These are phyloP conservation scores for Moniliella sp. DNA, from an alignment of 1,284 basidiomycete species.

Conservation along the genomic window DNA sequence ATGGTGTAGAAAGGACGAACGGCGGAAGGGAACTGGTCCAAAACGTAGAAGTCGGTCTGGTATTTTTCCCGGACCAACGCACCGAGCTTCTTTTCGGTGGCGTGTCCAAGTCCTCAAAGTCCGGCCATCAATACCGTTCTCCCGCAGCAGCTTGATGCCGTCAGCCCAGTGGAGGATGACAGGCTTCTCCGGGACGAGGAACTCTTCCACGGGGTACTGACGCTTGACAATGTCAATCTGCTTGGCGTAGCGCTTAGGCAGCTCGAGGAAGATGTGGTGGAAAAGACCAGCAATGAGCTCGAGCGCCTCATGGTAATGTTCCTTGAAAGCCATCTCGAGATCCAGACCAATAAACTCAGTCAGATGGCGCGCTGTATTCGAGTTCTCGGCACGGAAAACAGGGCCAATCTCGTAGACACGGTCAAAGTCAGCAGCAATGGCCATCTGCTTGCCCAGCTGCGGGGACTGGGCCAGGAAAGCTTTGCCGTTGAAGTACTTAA, in stretches of 20 bases:
- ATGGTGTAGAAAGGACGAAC: constrained; percentile 34
- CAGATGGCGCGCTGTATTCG: constrained; percentile 89
- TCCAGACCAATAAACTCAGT: constrained; percentile 97
- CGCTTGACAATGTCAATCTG: constrained; percentile 60
- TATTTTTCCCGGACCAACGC: constrained; percentile 29
- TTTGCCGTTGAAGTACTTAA: constrained; percentile 85
- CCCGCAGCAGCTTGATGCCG: constrained; percentile 24
- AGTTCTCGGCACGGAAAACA: constrained; percentile 94
- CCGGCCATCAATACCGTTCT: constrained; percentile 22
- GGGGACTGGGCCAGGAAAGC: constrained; percentile 91
- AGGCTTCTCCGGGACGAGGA: constrained; percentile 25
- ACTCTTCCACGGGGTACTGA: constrained; percentile 59
- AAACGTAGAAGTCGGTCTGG: constrained; percentile 31
- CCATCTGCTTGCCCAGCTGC: constrained; percentile 96
- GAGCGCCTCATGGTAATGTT: constrained; percentile 69
- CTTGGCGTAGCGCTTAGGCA: constrained; percentile 46
- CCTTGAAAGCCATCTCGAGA: constrained; percentile 93
- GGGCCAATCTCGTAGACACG: constrained; percentile 81
- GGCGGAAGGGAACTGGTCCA: constrained; percentile 31
- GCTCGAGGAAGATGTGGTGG: constrained; percentile 30
- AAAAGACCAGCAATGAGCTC: constrained; percentile 30
- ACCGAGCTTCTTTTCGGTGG: constrained; percentile 25
- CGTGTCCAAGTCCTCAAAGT: constrained; percentile 25
- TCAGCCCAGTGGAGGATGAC: constrained; percentile 26
- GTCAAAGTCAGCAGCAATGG: constrained; percentile 91